phyloP scores from a whole-genome alignment of 1,139 yeast species.

The Yamadazyma dushanensis region DNA sequence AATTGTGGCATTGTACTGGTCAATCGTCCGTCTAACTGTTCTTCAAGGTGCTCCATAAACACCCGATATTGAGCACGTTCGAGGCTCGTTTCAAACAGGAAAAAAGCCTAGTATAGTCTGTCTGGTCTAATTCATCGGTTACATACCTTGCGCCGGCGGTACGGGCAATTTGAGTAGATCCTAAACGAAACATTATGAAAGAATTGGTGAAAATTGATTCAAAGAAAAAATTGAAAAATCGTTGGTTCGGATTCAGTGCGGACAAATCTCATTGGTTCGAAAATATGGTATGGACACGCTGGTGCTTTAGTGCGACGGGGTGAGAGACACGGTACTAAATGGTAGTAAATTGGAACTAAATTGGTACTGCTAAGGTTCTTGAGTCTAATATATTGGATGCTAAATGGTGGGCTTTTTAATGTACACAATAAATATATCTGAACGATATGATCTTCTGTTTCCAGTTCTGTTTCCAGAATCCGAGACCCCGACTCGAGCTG shows the following conservation, averaged over 20 bases:
- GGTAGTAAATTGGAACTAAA: neutral
- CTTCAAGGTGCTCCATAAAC: too few relatives aligned
- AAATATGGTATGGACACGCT: slow-evolving; percentile 13
- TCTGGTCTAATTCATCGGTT: neutral
- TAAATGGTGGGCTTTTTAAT: slow-evolving; percentile 6
- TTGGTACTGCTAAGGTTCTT: too few relatives aligned
- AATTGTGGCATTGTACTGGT: too few relatives aligned
- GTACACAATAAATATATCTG: slow-evolving; percentile 11
- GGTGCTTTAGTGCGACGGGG: neutral
- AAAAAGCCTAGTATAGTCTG: neutral
- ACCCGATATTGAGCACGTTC: too few relatives aligned
- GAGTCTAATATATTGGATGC: slow-evolving; percentile 10
- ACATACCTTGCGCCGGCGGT: slow-evolving; percentile 59
- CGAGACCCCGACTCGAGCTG: slow-evolving; percentile 3
- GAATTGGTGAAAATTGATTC: slow-evolving; percentile 8
- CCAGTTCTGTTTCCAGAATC: neutral
- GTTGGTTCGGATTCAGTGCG: slow-evolving; percentile 18
- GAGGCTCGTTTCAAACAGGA: too few relatives aligned
- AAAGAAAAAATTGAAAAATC: slow-evolving; percentile 11
- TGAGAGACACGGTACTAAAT: too few relatives aligned
- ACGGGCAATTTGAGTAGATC: slow-evolving; percentile 64
- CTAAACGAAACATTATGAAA: slow-evolving; percentile 59
- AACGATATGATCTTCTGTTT: neutral
- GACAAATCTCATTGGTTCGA: slow-evolving; percentile 22
- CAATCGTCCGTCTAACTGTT: too few relatives aligned